A percentile compares a stretch with the other conserved stretches of the same genome.
phyloP scores from a whole-genome alignment of 108 stramenopile genomes.

The Skeletonema grethae region DNA sequence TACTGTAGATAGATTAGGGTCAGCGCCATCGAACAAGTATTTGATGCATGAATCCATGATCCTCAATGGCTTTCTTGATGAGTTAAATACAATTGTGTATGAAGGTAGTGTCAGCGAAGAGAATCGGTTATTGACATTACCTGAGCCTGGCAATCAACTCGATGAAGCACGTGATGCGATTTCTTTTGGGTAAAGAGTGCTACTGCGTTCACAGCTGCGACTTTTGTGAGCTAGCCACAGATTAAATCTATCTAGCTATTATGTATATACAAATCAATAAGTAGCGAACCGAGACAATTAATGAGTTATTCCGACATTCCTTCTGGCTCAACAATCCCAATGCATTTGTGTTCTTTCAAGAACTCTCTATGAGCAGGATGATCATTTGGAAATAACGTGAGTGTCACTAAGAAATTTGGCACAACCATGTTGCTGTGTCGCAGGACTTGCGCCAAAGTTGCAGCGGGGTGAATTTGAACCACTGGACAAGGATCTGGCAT shows the following conservation, averaged over 20 bases:
- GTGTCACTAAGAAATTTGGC: constrained; percentile 84
- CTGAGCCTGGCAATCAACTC: constrained; percentile 56
- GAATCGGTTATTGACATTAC: constrained; percentile 65
- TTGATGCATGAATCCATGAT: constrained; percentile 76
- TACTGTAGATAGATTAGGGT: constrained; percentile 63
- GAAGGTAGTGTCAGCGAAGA: constrained; percentile 35
- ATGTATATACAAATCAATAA: too few species aligned
- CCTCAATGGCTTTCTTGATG: constrained; percentile 70
- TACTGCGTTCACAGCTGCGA: background rate
- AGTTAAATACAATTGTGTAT: constrained; percentile 50
- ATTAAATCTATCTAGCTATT: background rate
- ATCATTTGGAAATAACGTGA: constrained; percentile 77
- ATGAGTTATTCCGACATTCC: constrained; percentile 9
- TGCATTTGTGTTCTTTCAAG: constrained; percentile 79
- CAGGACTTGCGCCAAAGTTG: constrained; percentile 64
- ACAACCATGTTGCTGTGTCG: constrained; percentile 72
- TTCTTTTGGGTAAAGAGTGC: constrained; percentile 57
- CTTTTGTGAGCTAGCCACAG: background rate
- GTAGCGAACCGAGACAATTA: background rate
- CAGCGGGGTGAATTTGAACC: constrained; percentile 84
- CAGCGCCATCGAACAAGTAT: constrained; percentile 71
- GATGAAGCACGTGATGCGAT: constrained; percentile 67
- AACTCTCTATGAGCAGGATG: constrained; percentile 86
- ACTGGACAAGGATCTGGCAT: constrained; percentile 71
- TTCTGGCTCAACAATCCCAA: constrained; percentile 70